Evolutionary conservation across 495 filamentous ascomycete species (phyloP), one percentile per base, ranked within the genome.

Genomic region (Cudoniella acicularis): DNA sequence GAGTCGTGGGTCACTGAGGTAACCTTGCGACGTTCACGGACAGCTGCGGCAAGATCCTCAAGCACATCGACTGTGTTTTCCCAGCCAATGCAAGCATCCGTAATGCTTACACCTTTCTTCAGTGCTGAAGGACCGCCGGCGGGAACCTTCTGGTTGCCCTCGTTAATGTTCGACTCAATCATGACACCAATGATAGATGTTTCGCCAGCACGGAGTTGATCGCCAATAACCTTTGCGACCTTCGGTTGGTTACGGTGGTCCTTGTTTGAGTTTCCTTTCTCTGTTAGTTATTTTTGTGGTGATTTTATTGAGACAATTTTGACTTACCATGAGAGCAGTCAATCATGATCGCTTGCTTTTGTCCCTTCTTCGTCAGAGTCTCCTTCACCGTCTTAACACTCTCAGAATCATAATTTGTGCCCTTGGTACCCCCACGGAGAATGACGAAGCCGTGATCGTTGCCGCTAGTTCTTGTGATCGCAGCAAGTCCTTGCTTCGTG

Each of bases 381-480:
- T 93, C 89, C 67, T 92, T 90, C 2, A 89, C 88, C 51, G 70
- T 73, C 65, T 83, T 79, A 65, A 98, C 87, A 72, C 80, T 94
- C 51, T 88, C 89, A 56, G 83, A 85, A 77, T 94, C 90, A 70
- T 89, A 98, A 76, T 98, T 98, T 18, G 94, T 92, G n/a, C 95
- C 95, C 73, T 83, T 90, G 62, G 82, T 89, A 24, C 94, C 94
- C 52, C 94, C 94, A 51, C 94, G 83, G 52, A 98, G 78, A 67
- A 98, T 97, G 10, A 98, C 90, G 67, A 98, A 98, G 61, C 95
- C 93, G 69, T 98, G 90, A 74, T 96, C 88, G 71, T 98, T 98
- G 24, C 94, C 94, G 20, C 76, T 81, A 2, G 94, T 98, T 65
- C 89, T 83, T 36, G 92, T 97, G 65, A 98, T 98, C 27, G 94